A percentile compares a stretch with the other conserved stretches of the same genome.
phyloP scores from a whole-genome alignment of 1,139 yeast genomes.

The Magnusiomyces suaveolens region DNA sequence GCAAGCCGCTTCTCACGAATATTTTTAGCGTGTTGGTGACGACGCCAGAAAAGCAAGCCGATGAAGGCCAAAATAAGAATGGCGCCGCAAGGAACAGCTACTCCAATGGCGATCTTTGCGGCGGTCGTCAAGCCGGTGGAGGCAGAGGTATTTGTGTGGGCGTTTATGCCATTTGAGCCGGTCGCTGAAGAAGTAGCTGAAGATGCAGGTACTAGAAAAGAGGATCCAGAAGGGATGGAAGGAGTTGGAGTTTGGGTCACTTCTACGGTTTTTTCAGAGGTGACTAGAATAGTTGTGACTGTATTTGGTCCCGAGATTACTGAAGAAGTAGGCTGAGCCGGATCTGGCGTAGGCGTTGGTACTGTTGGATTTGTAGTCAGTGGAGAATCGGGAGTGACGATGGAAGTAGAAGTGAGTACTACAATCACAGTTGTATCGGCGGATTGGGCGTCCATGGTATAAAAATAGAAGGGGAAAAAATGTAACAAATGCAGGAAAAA shows the following conservation, averaged over 20 bases:
- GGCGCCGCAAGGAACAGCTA: slow-evolving; percentile 14
- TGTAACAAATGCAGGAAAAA: background rate
- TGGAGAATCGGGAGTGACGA: slow-evolving; percentile 4
- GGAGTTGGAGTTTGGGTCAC: background rate
- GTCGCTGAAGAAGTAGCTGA: background rate
- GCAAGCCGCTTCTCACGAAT: slow-evolving; percentile 13
- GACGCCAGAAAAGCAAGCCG: slow-evolving; percentile 12
- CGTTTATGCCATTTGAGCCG: background rate
- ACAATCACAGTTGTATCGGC: slow-evolving; percentile 14
- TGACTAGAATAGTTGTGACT: slow-evolving; percentile 1
- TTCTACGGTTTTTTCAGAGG: background rate
- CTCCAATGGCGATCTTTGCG: slow-evolving; percentile 12
- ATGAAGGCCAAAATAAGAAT: slow-evolving; percentile 6
- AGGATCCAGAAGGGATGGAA: background rate
- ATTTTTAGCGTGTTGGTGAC: slow-evolving; percentile 10
- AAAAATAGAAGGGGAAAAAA: background rate
- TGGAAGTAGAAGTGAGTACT: slow-evolving; percentile 14
- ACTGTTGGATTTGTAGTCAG: background rate
- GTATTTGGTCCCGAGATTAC: background rate
- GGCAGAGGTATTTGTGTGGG: background rate
- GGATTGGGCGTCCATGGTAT: background rate
- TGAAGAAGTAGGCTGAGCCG: background rate
- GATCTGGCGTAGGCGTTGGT: slow-evolving; percentile 1
- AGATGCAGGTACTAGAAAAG: background rate
- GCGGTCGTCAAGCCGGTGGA: slow-evolving; percentile 8